Conservation (phyloP, 495 filamentous ascomycete species). For the Neurospora sp. region DNA sequence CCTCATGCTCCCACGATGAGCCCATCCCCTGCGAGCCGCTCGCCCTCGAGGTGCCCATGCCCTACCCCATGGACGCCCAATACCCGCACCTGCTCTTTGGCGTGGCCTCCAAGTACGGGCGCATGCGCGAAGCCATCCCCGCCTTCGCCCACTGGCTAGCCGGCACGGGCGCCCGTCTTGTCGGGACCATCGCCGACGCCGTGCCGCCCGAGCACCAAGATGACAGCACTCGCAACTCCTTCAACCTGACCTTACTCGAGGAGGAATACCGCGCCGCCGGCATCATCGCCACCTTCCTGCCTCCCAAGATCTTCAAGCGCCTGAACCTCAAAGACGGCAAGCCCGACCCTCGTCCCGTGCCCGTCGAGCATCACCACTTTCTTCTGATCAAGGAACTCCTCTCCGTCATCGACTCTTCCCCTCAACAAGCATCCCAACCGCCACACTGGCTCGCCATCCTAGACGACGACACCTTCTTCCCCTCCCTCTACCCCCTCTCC, state of each 20-base stretch:
- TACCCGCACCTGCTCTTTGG: slow-evolving; percentile 39
- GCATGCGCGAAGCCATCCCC: slow-evolving; percentile 46
- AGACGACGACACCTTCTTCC: slow-evolving; percentile 69
- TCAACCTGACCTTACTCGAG: slow-evolving; percentile 17
- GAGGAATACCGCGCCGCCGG: slow-evolving; percentile 25
- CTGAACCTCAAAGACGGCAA: slow-evolving; percentile 5
- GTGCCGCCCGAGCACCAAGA: neutral
- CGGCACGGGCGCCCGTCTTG: slow-evolving; percentile 43
- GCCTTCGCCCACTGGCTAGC: slow-evolving; percentile 54
- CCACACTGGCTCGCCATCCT: slow-evolving; percentile 56
- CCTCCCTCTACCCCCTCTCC: slow-evolving; percentile 49
- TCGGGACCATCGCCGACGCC: slow-evolving; percentile 46
- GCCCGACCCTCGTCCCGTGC: neutral
- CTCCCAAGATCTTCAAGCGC: slow-evolving; percentile 32
- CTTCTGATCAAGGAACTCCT: slow-evolving; percentile 49
- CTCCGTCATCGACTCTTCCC: slow-evolving; percentile 14
- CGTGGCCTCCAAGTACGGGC: slow-evolving; percentile 47
- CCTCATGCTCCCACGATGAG: slow-evolving; percentile 12
- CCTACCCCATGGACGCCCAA: slow-evolving; percentile 16
- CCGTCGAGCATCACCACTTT: slow-evolving; percentile 54
- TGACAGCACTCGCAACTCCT: slow-evolving; percentile 10
- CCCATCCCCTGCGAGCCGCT: slow-evolving; percentile 21
- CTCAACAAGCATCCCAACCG: slow-evolving; percentile 8
- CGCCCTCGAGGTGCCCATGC: slow-evolving; percentile 21
- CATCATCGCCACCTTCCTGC: slow-evolving; percentile 45